phyloP scores from a whole-genome alignment of 2,329 filamentous ascomycete genomes.

The Trichoderma endophyticum region DNA sequence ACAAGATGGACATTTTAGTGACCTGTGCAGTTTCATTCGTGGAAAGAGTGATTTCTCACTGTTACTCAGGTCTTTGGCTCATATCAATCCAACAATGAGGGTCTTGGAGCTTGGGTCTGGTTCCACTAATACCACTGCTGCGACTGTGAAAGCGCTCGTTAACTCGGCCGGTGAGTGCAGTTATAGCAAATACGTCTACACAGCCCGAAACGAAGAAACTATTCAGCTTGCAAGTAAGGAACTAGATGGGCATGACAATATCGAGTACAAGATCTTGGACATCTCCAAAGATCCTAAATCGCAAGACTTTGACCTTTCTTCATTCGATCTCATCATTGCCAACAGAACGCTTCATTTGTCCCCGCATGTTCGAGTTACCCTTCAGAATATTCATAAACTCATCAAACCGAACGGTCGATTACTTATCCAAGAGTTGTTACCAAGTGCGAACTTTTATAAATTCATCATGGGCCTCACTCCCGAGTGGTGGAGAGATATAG shows the following conservation, averaged over 20 bases:
- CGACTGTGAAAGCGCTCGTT: conserved; percentile 22
- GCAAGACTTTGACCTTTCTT: conserved; percentile 13
- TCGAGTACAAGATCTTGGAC: conserved; percentile 29
- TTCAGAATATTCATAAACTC: neutral
- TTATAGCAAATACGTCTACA: conserved; percentile 26
- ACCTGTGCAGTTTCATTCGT: neutral
- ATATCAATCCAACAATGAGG: conserved; percentile 18
- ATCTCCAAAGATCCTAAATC: conserved; percentile 12
- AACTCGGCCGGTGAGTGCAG: neutral
- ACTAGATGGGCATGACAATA: conserved; percentile 16
- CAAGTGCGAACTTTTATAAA: neutral
- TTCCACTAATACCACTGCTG: conserved; percentile 32
- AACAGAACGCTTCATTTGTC: neutral
- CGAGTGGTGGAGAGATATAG: neutral
- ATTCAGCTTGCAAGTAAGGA: conserved; percentile 24
- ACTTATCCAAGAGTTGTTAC: neutral
- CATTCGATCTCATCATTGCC: conserved; percentile 19
- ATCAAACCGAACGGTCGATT: conserved; percentile 1
- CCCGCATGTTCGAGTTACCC: neutral
- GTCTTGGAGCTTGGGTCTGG: conserved; percentile 37
- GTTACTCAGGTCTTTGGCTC: conserved; percentile 5
- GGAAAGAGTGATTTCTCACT: neutral
- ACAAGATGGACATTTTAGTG: neutral
- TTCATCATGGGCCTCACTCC: neutral
- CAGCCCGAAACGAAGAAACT: conserved; percentile 26